Evolutionary conservation across 2,329 filamentous ascomycete genomes (phyloP), one percentile per base, ranked within the genome.

Genomic region (Sporothrix mexicana): DNA sequence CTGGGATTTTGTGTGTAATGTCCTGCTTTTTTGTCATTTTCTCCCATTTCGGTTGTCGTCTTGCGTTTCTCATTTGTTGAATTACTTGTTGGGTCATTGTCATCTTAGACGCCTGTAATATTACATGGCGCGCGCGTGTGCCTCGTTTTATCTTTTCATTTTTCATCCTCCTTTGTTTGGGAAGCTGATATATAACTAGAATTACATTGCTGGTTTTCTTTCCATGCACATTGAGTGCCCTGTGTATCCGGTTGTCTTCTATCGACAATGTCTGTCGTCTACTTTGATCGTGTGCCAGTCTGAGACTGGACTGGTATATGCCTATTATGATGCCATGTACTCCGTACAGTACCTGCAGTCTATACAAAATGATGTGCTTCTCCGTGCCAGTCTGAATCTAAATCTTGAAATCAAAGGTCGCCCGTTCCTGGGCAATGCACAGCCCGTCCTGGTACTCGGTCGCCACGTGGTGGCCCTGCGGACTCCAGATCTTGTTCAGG

Each of bases 381-480:
- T 17, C 9, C 4, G 20, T 6, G 36, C 23, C 51, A 25, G 20
- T 55, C 61, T 20, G 6, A 9, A 30, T 13, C 67, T 45, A 73
- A 41, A 73, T 3, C 72, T 73, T 73, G 0, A 70, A 36, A 2
- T 49, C 61, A 55, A 73, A 70, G 12, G 25, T 20, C 57, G 41
- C 8, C 69, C 73, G 77, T 73, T 76, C 77, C 49, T 74, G 72
- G 7, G 80, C 82, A 45, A 79, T 72, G 30, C 83, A 74, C 10
- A 87, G 81, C 2, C 86, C 86, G 74, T 88, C 87, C 75, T 88
- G 87, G 73, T 86, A 88, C 62, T 84, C 85, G 0, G 84, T 87
- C 5, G 86, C 87, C 1, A 88, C 83, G 75, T 88, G 87, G 25
- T 83, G 80, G 2, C 87, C 86, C 2, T 78, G 75, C 0, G 87